phyloP scores from a whole-genome alignment of 73 alveolate species.

The Stentor roeselii region DNA sequence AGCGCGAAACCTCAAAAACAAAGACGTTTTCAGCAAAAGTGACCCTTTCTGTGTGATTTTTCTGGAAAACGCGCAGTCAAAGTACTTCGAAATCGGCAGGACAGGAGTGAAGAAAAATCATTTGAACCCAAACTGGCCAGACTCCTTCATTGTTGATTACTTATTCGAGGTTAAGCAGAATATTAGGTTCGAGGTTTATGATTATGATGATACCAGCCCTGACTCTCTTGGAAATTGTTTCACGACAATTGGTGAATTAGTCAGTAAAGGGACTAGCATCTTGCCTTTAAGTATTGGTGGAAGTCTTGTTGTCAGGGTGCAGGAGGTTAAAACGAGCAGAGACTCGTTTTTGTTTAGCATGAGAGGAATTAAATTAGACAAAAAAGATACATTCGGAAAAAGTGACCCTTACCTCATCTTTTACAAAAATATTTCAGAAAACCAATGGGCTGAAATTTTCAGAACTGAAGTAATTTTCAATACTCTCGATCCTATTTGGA shows the following conservation, averaged over 20 bases:
- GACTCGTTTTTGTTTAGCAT: conserved; percentile 24
- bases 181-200: too few relatives aligned
- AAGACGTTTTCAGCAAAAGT: neutral
- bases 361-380: conserved; percentile 20
- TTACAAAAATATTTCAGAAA: conserved; percentile 38
- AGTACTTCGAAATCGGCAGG: neutral
- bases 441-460: conserved; percentile 21
- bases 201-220: too few relatives aligned
- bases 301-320: conserved; percentile 53
- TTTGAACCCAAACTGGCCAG: neutral
- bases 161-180: conserved; percentile 39
- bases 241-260: conserved; percentile 36
- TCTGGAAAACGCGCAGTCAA: neutral
- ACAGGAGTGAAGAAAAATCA: neutral
- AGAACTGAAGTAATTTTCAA: conserved; percentile 40
- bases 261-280: conserved; percentile 38
- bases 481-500: conserved; percentile 45
- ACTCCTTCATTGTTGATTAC: conserved; percentile 33
- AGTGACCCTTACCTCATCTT: conserved; percentile 45
- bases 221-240: too few relatives aligned
- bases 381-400: conserved; percentile 32
- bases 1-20: neutral
- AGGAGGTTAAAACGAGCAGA: conserved; percentile 61
- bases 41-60: neutral
- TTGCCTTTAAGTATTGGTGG: conserved; percentile 42